Percentiles rank a stretch among this genome's conserved stretches.
Evolutionary conservation across 2,329 filamentous ascomycete species (phyloP).

Genomic region (Zalaria sp.): DNA sequence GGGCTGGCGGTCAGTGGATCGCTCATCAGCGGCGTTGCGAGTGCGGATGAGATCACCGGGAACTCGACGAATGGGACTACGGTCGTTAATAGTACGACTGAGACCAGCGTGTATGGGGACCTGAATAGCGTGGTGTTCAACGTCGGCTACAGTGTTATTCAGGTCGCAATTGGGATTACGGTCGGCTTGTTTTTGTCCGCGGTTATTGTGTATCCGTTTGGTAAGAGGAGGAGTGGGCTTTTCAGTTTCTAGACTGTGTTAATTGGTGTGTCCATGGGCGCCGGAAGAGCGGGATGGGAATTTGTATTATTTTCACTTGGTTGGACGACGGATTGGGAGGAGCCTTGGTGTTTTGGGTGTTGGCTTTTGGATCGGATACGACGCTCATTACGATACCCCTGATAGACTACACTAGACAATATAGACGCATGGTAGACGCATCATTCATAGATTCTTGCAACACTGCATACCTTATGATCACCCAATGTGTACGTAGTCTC

Average conservation of each 20-base stretch:
- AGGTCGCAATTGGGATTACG: slow-evolving; percentile 37
- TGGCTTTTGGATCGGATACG: too few species aligned
- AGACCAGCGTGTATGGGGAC: slow-evolving; percentile 10
- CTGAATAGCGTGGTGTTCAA: slow-evolving; percentile 32
- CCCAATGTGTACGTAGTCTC: too few species aligned
- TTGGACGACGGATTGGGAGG: too few species aligned
- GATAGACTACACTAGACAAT: too few species aligned
- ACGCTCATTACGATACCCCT: too few species aligned
- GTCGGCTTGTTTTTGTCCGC: slow-evolving; percentile 35
- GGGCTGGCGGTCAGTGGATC: slow-evolving; percentile 45
- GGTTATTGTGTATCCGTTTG: slow-evolving; percentile 34
- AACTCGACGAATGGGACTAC: slow-evolving; percentile 28
- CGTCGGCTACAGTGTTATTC: slow-evolving; percentile 33
- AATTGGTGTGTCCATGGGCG: too few species aligned
- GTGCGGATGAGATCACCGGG: slow-evolving; percentile 39
- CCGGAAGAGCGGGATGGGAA: too few species aligned
- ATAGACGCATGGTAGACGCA: too few species aligned
- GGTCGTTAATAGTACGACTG: slow-evolving; percentile 22
- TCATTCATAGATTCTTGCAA: too few species aligned
- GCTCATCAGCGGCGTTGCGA: slow-evolving; percentile 41
- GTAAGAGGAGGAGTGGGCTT: slow-evolving; percentile 31
- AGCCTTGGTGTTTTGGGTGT: too few species aligned
- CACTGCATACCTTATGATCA: too few species aligned
- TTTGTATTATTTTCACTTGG: too few species aligned
- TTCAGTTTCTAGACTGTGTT: slow-evolving; percentile 21